These are phyloP conservation scores for Eleusine indica DNA, from an alignment of 176 grass and related monocot genomes.

Conservation along the genomic window DNA sequence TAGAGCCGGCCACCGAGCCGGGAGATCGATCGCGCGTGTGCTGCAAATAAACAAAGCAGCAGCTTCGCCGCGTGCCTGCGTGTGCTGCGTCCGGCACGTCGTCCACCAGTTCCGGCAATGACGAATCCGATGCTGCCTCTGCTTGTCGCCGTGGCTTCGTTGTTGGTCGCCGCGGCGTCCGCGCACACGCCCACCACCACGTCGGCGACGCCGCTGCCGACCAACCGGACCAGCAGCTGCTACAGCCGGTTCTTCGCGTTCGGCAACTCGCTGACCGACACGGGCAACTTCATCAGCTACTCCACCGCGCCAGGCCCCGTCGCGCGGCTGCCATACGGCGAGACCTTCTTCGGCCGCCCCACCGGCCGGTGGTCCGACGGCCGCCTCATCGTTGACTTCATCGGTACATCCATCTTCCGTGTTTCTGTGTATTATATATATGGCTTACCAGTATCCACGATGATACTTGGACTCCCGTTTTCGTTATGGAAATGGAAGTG, in stretches of 20 bases:
- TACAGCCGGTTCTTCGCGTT: conserved; percentile 65
- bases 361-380: conserved; percentile 80
- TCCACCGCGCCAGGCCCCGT: conserved; percentile 45
- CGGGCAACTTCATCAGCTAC: conserved; percentile 68
- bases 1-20: too few species aligned
- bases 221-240: conserved; percentile 16
- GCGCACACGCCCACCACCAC: not conserved
- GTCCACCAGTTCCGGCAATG: not conserved
- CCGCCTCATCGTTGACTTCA: conserved; percentile 70
- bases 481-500: too few species aligned
- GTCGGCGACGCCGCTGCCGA: not conserved
- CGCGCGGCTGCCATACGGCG: conserved; percentile 54
- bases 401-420: conserved; percentile 33
- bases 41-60: too few species aligned
- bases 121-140: not conserved
- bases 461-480: too few species aligned
- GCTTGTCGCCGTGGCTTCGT: not conserved
- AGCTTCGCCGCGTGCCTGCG: not conserved
- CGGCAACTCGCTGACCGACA: conserved; percentile 77
- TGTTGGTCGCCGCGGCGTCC: not conserved
- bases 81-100: not conserved
- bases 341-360: conserved; percentile 78
- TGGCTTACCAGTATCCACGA: too few species aligned
- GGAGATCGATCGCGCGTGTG: too few species aligned
- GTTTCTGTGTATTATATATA: too few species aligned